phyloP scores from a whole-genome alignment of 2,329 filamentous ascomycete genomes.

The Colletotrichum plurivorum region DNA sequence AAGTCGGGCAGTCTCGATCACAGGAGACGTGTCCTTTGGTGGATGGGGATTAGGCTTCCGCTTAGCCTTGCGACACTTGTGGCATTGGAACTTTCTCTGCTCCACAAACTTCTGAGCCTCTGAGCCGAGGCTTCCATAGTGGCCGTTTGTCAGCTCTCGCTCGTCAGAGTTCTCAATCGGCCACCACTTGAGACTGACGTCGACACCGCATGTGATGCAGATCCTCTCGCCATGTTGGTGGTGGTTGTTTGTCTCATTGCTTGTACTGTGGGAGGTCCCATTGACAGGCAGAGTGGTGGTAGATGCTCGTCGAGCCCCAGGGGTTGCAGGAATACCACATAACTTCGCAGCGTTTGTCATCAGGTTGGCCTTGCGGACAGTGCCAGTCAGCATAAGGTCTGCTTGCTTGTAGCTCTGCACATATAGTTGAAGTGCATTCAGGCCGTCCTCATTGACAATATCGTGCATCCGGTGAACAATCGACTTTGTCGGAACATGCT shows the following conservation, averaged over 20 bases:
- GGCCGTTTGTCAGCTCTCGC: constrained; percentile 66
- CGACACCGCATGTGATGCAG: constrained; percentile 76
- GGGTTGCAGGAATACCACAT: constrained; percentile 50
- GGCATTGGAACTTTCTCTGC: constrained; percentile 78
- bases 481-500: constrained; percentile 81
- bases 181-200: constrained; percentile 84
- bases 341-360: constrained; percentile 75
- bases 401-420: constrained; percentile 95
- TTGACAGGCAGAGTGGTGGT: constrained; percentile 58
- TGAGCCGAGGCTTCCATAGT: constrained; percentile 64
- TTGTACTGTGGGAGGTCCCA: constrained; percentile 36
- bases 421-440: constrained; percentile 88
- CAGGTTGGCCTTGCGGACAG: constrained; percentile 91
- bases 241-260: constrained; percentile 13
- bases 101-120: constrained; percentile 72
- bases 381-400: constrained; percentile 90
- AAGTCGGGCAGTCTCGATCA: constrained; percentile 26
- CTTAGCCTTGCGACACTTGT: constrained; percentile 77
- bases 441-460: constrained; percentile 76
- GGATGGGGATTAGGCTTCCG: constrained; percentile 57
- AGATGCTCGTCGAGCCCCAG: constrained; percentile 69
- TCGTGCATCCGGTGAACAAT: constrained; percentile 86
- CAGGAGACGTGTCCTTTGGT: constrained; percentile 29
- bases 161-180: constrained; percentile 67
- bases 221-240: constrained; percentile 64